Base-by-base conservation (phyloP, 2,329 filamentous ascomycete species). In the Pestalotiopsis sp. region DNA sequence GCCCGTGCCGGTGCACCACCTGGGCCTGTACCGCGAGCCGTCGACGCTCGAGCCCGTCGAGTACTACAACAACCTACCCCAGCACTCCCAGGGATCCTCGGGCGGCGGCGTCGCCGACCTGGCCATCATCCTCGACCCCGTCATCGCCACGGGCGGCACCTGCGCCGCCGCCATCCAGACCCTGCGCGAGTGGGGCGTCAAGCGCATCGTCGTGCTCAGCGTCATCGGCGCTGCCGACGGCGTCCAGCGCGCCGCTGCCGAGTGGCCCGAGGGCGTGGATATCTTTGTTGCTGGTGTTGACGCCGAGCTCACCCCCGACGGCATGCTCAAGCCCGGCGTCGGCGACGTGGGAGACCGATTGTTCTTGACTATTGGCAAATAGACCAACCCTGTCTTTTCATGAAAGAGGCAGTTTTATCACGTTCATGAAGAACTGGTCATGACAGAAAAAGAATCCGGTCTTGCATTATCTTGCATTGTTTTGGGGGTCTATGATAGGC, bases 1-100 rank as follows among this genome's bases (percentile, higher is more conserved):
- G 49, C 88, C 94, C 14, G 92, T 95, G 39, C 91, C 94, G 6
- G 89, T 98, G 72, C 94, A 98, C 84, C 95, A 98, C 80, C 91
- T 98, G 7, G 95, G 96, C 73, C 91, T 98, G 77, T 98, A 95
- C 86, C 94, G 95, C 77, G 95, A 98, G 79, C 94, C 92, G 70
- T 89, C 90, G 68, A 95, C 93, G 59, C 90, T 98, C 68, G 90
- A 94, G 76, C 94, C 95, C 3, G 95, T 98, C 69, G 95, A 97
- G 82, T 97, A 98, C 87, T 98, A 98, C 88, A 98, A 98, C 86
- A 97, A 97, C 81, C 90, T 98, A 23, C 94, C 94, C 45, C 91
- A 93, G 81, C 92, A 94, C 52, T 36, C 31, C 7, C 6, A 1
- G 27, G 7, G 6, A 7, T 2, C 31, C 1, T 36, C 31, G 23